These are phyloP conservation scores for Pelargonium cotyledonis DNA, from an alignment of 441 rosid species.

Conservation along the genomic window DNA sequence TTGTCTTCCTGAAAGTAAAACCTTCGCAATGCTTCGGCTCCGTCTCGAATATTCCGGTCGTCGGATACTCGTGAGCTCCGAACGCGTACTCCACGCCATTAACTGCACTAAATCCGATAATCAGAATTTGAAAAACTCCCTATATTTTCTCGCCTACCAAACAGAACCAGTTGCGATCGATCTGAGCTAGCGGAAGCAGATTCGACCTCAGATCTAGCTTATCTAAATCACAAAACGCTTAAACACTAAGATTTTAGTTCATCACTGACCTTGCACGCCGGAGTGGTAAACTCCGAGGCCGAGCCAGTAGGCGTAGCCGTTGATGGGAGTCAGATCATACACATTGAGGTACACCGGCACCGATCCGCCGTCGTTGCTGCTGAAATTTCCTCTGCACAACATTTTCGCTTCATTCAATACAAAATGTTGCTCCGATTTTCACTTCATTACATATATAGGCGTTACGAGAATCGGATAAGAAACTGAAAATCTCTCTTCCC, in stretches of 20 bases:
- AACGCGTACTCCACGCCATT: slow-evolving; percentile 89
- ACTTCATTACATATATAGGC: background rate
- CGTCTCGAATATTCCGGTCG: slow-evolving; percentile 90
- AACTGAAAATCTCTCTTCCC: background rate
- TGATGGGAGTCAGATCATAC: slow-evolving; percentile 86
- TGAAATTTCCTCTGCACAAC: slow-evolving; percentile 58
- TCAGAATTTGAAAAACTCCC: background rate
- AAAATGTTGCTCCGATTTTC: background rate
- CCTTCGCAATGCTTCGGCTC: slow-evolving; percentile 87
- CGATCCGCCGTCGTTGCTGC: slow-evolving; percentile 54
- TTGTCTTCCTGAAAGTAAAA: slow-evolving; percentile 71
- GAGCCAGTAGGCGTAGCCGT: slow-evolving; percentile 93
- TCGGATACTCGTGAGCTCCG: slow-evolving; percentile 89
- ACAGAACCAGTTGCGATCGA: background rate
- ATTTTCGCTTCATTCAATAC: slow-evolving; percentile 23
- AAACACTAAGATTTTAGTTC: background rate
- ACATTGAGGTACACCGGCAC: slow-evolving; percentile 86
- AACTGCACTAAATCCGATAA: slow-evolving; percentile 42
- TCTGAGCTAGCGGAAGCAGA: background rate
- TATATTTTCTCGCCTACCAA: background rate
- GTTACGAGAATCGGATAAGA: background rate
- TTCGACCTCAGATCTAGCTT: slow-evolving; percentile 16
- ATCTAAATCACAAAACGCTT: background rate
- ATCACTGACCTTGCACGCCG: slow-evolving; percentile 79
- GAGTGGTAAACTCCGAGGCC: slow-evolving; percentile 97